phyloP scores from a whole-genome alignment of 1,139 yeast genomes.

The Pichia sp. region DNA sequence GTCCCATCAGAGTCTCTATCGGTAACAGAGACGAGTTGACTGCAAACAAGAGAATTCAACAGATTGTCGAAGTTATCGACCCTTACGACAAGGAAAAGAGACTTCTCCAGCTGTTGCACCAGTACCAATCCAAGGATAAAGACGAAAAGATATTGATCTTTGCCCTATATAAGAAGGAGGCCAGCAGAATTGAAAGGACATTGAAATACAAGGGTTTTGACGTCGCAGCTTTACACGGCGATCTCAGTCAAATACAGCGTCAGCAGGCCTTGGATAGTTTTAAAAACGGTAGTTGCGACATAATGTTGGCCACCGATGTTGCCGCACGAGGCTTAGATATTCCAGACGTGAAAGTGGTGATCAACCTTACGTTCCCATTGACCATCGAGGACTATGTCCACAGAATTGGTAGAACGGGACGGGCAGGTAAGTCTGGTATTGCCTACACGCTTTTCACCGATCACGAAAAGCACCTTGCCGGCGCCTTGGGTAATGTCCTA shows the following conservation, averaged over 20 bases:
- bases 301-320: constrained; percentile 93
- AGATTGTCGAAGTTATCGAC: constrained; percentile 87
- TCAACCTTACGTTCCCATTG: constrained; percentile 93
- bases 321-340: constrained; percentile 99
- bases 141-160: constrained; percentile 83
- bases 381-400: constrained; percentile 98
- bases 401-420: constrained; percentile 97
- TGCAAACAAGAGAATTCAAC: constrained; percentile 92
- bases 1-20: constrained; percentile 83
- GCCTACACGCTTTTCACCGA: constrained; percentile 96
- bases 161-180: constrained; percentile 95
- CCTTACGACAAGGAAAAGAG: constrained; percentile 78
- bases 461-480: constrained; percentile 93
- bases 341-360: constrained; percentile 94
- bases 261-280: constrained; percentile 81
- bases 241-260: constrained; percentile 87
- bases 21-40: constrained; percentile 92
- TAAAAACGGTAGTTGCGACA: constrained; percentile 72
- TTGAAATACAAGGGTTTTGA: constrained; percentile 68
- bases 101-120: constrained; percentile 63
- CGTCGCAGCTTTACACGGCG: constrained; percentile 96
- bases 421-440: constrained; percentile 94
- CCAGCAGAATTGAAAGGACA: constrained; percentile 79
- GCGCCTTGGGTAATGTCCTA: constrained; percentile 86
- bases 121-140: constrained; percentile 61